Percentiles rank a stretch among this genome's conserved stretches.
phyloP scores from a whole-genome alignment of 805 yeast genomes.

The Monosporozyma yasuniensis region DNA sequence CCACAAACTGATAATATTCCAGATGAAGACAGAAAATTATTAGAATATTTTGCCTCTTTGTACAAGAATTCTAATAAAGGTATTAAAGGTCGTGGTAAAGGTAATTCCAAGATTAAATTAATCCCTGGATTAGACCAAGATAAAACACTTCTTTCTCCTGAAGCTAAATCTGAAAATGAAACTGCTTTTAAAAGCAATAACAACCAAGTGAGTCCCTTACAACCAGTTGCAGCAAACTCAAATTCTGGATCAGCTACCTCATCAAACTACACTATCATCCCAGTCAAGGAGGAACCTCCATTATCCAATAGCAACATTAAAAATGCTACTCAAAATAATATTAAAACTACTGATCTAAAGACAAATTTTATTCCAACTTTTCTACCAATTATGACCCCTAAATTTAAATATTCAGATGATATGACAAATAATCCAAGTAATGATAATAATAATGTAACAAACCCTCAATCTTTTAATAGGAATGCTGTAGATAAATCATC shows the following conservation, averaged over 20 bases:
- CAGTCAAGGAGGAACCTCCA: neutral
- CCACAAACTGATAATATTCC: conserved; percentile 52
- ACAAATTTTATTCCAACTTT: neutral
- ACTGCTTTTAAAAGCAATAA: neutral
- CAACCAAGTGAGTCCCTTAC: neutral
- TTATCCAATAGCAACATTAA: neutral
- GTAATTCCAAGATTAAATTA: neutral
- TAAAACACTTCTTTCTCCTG: neutral
- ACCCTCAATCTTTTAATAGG: neutral
- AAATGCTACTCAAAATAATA: neutral
- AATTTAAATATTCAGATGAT: neutral
- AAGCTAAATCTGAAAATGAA: neutral
- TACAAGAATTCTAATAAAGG: conserved; percentile 88
- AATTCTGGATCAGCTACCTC: neutral
- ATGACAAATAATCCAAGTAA: neutral
- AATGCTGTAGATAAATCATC: neutral
- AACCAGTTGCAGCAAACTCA: neutral
- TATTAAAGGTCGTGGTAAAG: conserved; percentile 25
- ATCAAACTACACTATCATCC: neutral
- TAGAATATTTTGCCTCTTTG: conserved; percentile 69
- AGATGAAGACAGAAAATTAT: conserved; percentile 52
- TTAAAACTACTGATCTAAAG: neutral
- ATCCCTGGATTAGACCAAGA: neutral
- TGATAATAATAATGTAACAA: neutral
- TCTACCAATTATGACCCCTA: neutral